Conservation (phyloP, 1,139 yeast genomes). For the Ogataea hybrid region DNA sequence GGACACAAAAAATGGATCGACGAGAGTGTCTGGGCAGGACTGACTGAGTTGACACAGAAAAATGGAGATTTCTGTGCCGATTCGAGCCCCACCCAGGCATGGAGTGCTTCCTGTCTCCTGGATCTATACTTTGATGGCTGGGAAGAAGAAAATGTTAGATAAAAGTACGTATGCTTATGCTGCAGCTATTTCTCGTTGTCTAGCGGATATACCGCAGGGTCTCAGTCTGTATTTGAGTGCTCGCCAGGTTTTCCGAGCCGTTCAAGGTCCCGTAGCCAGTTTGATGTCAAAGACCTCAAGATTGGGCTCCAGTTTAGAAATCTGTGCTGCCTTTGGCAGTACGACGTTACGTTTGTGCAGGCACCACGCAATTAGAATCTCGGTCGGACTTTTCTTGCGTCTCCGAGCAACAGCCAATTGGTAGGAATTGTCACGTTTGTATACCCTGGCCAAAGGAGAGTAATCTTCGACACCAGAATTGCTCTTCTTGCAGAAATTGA, state of each 20-base stretch:
- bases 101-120: conserved; percentile 86
- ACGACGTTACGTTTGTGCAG: conserved; percentile 57
- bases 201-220: conserved; percentile 31
- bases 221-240: conserved; percentile 30
- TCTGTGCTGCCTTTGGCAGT: conserved; percentile 62
- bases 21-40: conserved; percentile 86
- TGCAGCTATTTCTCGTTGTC: conserved; percentile 22
- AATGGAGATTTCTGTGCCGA: conserved; percentile 79
- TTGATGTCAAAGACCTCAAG: conserved; percentile 35
- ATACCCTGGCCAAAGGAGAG: conserved; percentile 55
- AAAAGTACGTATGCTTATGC: neutral
- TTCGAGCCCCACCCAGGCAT: conserved; percentile 95
- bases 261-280: conserved; percentile 34
- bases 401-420: conserved; percentile 39
- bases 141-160: conserved; percentile 21
- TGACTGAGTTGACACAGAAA: conserved; percentile 88
- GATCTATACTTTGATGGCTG: conserved; percentile 73
- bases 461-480: conserved; percentile 50
- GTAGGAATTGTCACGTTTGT: conserved; percentile 45
- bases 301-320: conserved; percentile 46
- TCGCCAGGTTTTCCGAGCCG: conserved; percentile 22
- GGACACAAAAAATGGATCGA: conserved; percentile 70
- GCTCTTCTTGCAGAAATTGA: conserved; percentile 34
- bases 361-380: conserved; percentile 46
- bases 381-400: conserved; percentile 40